Evolutionary conservation across 176 grass and related monocot genomes (phyloP).

Genomic region (Carex littledalei): DNA sequence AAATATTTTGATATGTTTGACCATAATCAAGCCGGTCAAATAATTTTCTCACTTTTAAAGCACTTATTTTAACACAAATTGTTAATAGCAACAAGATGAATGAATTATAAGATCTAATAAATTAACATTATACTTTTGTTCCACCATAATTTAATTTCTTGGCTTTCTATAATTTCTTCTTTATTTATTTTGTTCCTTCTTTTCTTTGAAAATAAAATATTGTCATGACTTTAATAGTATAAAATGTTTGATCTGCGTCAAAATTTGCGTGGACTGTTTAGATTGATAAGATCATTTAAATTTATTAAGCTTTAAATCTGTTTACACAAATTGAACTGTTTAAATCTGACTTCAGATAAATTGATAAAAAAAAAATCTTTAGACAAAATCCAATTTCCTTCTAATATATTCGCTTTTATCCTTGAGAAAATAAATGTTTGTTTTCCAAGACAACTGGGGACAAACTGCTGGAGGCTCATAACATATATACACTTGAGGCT

Average conservation of each 20-base stretch:
- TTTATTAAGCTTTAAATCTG: too few species aligned
- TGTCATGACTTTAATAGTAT: too few species aligned
- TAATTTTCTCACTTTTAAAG: neutral
- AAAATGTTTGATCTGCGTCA: too few species aligned
- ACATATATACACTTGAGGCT: constrained; percentile 17
- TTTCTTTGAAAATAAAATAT: neutral
- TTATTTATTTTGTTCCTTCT: neutral
- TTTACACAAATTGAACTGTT: too few species aligned
- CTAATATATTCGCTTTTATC: neutral
- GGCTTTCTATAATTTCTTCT: neutral
- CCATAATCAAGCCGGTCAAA: neutral
- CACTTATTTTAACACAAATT: neutral
- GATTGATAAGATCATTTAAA: too few species aligned
- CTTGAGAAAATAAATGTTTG: constrained; percentile 23
- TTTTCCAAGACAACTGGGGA: constrained; percentile 13
- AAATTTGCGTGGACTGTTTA: too few species aligned
- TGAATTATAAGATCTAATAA: neutral
- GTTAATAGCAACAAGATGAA: neutral
- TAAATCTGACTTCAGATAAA: too few species aligned
- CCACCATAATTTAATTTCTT: neutral
- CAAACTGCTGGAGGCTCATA: neutral
- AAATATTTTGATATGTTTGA: neutral
- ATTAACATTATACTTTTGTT: neutral
- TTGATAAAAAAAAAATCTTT: too few species aligned
- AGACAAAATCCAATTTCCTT: too few species aligned